phyloP scores from a whole-genome alignment of 305 asterid genomes.

The Fraxinus sp. region DNA sequence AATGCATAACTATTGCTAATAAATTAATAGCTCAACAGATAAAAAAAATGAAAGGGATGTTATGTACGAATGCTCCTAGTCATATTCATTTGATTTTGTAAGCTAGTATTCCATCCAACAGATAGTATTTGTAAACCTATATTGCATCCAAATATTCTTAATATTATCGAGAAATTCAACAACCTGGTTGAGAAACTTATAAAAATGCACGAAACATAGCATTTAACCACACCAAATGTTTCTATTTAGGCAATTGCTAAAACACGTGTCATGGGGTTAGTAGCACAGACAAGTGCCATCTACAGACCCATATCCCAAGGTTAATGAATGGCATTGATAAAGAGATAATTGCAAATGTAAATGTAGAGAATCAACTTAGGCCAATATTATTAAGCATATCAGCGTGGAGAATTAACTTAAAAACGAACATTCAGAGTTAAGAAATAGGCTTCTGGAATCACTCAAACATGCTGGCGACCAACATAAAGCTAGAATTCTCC shows the following conservation, averaged over 20 bases:
- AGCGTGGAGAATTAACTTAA: background rate
- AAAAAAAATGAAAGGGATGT: too few species aligned
- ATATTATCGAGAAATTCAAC: too few species aligned
- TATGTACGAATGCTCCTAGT: too few species aligned
- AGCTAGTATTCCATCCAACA: too few species aligned
- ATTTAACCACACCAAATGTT: background rate
- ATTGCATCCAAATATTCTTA: too few species aligned
- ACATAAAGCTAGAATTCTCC: background rate
- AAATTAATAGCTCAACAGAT: too few species aligned
- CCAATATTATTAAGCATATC: background rate
- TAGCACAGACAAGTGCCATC: background rate
- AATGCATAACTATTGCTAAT: too few species aligned
- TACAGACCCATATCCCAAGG: background rate
- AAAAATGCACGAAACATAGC: too few species aligned
- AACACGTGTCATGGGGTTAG: background rate
- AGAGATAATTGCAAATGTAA: too few species aligned
- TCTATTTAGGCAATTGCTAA: background rate
- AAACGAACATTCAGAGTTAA: background rate
- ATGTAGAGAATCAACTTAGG: background rate
- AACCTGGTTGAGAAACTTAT: too few species aligned
- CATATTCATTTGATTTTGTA: too few species aligned
- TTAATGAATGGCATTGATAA: background rate
- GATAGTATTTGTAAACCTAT: too few species aligned
- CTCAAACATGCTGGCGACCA: background rate
- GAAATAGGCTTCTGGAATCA: background rate